Percentiles rank a stretch among this genome's conserved stretches.
These are phyloP conservation scores for Emmonsia crescens DNA, from an alignment of 2,329 filamentous ascomycete species.

Conservation along the genomic window DNA sequence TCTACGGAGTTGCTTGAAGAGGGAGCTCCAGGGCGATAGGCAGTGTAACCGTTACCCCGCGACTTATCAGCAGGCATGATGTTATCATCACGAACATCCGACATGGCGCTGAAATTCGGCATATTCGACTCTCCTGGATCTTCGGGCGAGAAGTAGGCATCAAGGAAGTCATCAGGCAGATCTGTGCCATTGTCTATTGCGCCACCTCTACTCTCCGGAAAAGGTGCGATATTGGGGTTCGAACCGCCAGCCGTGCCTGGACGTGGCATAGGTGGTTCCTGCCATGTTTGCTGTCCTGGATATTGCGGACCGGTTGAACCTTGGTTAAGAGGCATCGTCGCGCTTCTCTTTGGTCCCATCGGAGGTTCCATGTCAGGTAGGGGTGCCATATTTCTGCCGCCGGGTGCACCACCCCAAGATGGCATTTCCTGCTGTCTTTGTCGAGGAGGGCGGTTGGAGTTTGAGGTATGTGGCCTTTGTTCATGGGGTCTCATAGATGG, in stretches of 20 bases:
- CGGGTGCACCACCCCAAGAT: not conserved
- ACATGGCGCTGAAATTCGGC: constrained; percentile 52
- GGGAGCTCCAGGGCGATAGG: constrained; percentile 25
- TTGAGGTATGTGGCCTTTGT: constrained; percentile 30
- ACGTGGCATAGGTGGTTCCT: constrained; percentile 20
- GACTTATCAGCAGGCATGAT: constrained; percentile 25
- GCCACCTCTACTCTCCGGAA: constrained; percentile 3
- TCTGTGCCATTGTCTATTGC: not conserved
- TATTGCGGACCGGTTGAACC: constrained; percentile 20
- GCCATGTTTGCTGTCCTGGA: constrained; percentile 26
- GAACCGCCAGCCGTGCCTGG: constrained; percentile 20
- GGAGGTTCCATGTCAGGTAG: constrained; percentile 17
- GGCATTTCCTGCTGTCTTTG: constrained; percentile 15
- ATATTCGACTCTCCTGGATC: constrained; percentile 44
- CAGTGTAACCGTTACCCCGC: constrained; percentile 25
- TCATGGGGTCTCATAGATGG: constrained; percentile 14
- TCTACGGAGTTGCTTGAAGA: constrained; percentile 31
- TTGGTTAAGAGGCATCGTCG: constrained; percentile 25
- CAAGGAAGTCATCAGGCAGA: constrained; percentile 32
- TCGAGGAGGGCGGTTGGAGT: constrained; percentile 25
- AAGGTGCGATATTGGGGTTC: constrained; percentile 10
- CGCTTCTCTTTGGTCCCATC: constrained; percentile 26
- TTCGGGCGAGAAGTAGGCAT: constrained; percentile 43
- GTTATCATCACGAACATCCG: constrained; percentile 24
- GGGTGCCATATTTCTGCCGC: constrained; percentile 8